Evolutionary conservation across 2,329 filamentous ascomycete species (phyloP), one percentile per base, ranked within the genome.

Genomic region (Verticillium albo-atrum): DNA sequence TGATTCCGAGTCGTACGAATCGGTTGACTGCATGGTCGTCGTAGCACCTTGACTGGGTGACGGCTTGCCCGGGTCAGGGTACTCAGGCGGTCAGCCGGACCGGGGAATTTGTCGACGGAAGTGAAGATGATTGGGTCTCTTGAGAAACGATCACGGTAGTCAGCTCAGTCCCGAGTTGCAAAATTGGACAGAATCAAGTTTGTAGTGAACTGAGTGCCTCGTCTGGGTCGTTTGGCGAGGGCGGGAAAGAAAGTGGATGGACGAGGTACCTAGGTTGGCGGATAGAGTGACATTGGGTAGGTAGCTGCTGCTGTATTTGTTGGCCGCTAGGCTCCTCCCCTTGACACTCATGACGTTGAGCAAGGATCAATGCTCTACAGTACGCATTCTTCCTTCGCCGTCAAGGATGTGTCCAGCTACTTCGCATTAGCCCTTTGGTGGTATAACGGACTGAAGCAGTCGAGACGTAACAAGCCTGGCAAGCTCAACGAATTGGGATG

Each of bases 1-100:
- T 2, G 64, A 67, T 17, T 67, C 65, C 5, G 64, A 67, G 17
- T 66, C 64, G 14, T 62, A 61, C 25, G 56, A 57, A 26, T 62
- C 57, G 57, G 63, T 62, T 4, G 47, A 20, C 4, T 23, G 23
- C 28, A 55, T 32, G 23, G n/a, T 52, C 55, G 30, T 30, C n/a
- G 58, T 25, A n/a, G 15, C 15, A 4, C 47, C 3, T 6, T 15
- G 20, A 25, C 12, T 51, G 47, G 5, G n/a, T 25, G 47, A 12
- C n/a, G n/a, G n/a, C n/a, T 47, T 4, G 10, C 9, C 37, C 23
- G 15, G 17, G 17, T 17, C n/a, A 14, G 37, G 17, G 37, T 47
- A 47, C 17, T n/a, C n/a, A n/a, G n/a, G 17, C 23, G 37, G 37
- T 47, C 12, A n/a, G 37, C 15, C 6, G 30, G 30, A 14, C 30